Conservation (phyloP, 768 basidiomycete genomes). For the Termitomyces sp. region DNA sequence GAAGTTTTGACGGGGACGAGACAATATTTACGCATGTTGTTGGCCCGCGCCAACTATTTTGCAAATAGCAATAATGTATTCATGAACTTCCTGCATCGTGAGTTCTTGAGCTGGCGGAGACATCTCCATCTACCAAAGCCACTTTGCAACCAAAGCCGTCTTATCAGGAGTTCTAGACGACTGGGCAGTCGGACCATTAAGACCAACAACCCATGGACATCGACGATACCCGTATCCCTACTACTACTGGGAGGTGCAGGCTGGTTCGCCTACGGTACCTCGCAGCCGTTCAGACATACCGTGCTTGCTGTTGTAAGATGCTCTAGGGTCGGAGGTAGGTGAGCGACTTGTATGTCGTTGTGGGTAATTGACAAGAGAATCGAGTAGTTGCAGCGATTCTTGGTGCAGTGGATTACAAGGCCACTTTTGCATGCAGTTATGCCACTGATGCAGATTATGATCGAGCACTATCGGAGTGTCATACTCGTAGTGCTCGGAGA, state of each 20-base stretch:
- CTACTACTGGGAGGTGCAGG: slow-evolving; percentile 30
- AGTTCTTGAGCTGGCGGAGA: slow-evolving; percentile 14
- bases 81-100: slow-evolving; percentile 16
- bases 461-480: slow-evolving; percentile 69
- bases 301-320: slow-evolving; percentile 73
- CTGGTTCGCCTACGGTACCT: slow-evolving; percentile 56
- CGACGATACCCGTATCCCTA: slow-evolving; percentile 30
- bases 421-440: slow-evolving; percentile 52
- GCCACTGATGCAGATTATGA: slow-evolving; percentile 41
- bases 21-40: too few species aligned
- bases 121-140: slow-evolving; percentile 4
- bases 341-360: slow-evolving; percentile 8
- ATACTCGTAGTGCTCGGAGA: slow-evolving; percentile 74
- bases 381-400: slow-evolving; percentile 52
- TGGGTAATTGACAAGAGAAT: slow-evolving; percentile 16
- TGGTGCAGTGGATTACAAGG: slow-evolving; percentile 69
- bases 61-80: too few species aligned
- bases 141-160: slow-evolving; percentile 2
- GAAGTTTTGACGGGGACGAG: too few species aligned
- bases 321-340: slow-evolving; percentile 66
- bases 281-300: slow-evolving; percentile 70
- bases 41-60: too few species aligned
- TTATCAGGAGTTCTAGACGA: slow-evolving; percentile 4
- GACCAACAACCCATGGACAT: slow-evolving; percentile 25
- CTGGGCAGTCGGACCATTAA: not conserved